Base-by-base conservation (phyloP, 2,329 filamentous ascomycete genomes). In the Talaromyces sp. region DNA sequence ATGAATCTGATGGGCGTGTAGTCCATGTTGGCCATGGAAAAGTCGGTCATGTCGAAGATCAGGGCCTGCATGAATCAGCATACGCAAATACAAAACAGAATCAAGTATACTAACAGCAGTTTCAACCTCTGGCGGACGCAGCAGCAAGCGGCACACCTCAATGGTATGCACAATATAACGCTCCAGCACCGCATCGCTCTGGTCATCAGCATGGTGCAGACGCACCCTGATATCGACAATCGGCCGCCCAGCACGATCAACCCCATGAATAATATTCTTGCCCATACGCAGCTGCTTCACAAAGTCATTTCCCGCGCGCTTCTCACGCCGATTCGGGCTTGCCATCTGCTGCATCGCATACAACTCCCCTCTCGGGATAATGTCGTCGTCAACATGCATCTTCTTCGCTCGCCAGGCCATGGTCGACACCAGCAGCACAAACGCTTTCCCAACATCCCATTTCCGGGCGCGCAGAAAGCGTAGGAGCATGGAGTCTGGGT, bases 1-100 rank as follows among this genome's bases (percentile, higher is more conserved):
- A 98, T 96, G 78, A 97, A 98, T 73, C 96, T 98, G 59, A 99
- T 91, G 0, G 95, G 94, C 0, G 90, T 87, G 75, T 98, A 98
- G 77, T 99, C 95, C 95, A 98, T 97, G 77, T 99, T 98, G 12
- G 93, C 90, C 79, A 97, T 84, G 10, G 89, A 90, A 74, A 98
- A 98, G 57, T 88, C 87, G 2, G 91, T 96, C 91, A 98, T 92
- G 73, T 99, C 94, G 71, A 99, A 98, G 40, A 98, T 78, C 65
- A 98, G 85, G 33, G 90, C 93, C 91, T 96, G 7, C 47, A 36
- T 18, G 23, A 66, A 51, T 65, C 60, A 23, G 59, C 16, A 60
- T 23, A 61, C 23, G 23, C 44, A 2, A 42, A 36, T 1, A 27
- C 63, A 9, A 27, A 7, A 62, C 7, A 56, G 12, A 60, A 59